Evolutionary conservation across 2,329 filamentous ascomycete genomes (phyloP), one percentile per base, ranked within the genome.

Genomic region (Beauveria scarabaeidicola): DNA sequence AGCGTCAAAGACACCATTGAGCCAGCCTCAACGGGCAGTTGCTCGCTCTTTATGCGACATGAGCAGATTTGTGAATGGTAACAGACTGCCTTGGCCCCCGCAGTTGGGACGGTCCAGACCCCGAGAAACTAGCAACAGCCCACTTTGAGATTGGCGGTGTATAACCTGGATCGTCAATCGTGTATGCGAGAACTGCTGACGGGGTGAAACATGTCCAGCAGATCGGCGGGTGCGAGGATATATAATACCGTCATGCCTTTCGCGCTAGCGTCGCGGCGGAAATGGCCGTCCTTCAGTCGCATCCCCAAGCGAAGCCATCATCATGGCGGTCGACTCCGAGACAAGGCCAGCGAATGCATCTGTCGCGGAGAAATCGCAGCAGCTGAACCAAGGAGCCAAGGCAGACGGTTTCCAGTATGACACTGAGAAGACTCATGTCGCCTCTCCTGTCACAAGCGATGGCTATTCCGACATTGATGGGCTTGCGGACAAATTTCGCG

Each of bases 81-180:
- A 52, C 56, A 58, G 25, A 58, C 21, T 36, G 40, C 6, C 47
- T 38, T n/a, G 7, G 27, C 40, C 56, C 56, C 56, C 56, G 56
- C 56, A 58, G 13, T 21, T 51, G 36, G 48, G 48, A 51, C 27
- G 56, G 56, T 51, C 55, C 23, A 58, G 56, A 46, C 56, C 46
- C 36, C 43, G 55, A 32, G 19, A 58, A 23, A 46, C 36, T 25
- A 38, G 56, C 56, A 52, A 51, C 55, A 58, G 47, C 56, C 56
- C 56, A 58, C 56, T 58, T 52, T 58, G 56, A 25, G 56, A 58
- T 58, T 38, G 38, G 56, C 56, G 56, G 56, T 58, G 56, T 52
- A 58, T 58, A 32, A 21, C 23, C 48, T 29, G 56, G 44, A 36
- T 36, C 27, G 46, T 43, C n/a, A 8, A 51, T 19, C 15, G 23